Base-by-base conservation (phyloP, 2,329 filamentous ascomycete genomes). In the Diplodia scrobiculata region DNA sequence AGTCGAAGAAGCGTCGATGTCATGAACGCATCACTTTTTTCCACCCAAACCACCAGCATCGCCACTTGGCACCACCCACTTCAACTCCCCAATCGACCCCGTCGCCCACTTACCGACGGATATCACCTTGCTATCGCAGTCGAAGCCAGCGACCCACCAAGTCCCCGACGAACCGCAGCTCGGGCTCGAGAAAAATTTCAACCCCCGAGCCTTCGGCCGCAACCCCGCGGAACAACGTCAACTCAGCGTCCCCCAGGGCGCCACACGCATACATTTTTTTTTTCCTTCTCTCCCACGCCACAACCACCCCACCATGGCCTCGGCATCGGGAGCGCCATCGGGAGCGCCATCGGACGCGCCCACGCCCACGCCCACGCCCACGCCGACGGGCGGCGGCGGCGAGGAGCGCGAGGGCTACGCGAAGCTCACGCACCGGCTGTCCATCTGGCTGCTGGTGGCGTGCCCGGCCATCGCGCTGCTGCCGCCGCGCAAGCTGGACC, bases 401-500 rank as follows among this genome's bases (percentile, higher is more conserved):
- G 21, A 2, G 1, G 52, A 59, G n/a, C 52, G 53, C 54, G 70
- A 71, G 38, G 71, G 71, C 66, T 75, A 72, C 69, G 69, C 71
- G 3, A 69, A 68, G 60, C 69, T 77, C 66, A 69, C 70, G 21
- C 82, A 82, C 73, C 81, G 80, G 69, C 71, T 80, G 68, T 81
- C 84, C 17, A 75, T 86, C 36, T 78, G 75, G 65, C 78, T 81
- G 55, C 74, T 85, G 32, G 72, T 88, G 21, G 72, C 81, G 55
- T 85, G 84, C 67, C 86, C 86, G 0, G 69, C 83, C 9, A 79
- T 88, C 60, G 81, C 82, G 55, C 72, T 82, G 17, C 75, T 88
- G 10, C 86, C 86, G 10, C 86, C 86, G 0, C 84, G 86, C 53
- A 88, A 88, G 75, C 75, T 89, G 59, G 86, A 88, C 72, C 71